These are phyloP conservation scores for Calocera cornea DNA, from an alignment of 768 basidiomycete genomes.

Conservation along the genomic window DNA sequence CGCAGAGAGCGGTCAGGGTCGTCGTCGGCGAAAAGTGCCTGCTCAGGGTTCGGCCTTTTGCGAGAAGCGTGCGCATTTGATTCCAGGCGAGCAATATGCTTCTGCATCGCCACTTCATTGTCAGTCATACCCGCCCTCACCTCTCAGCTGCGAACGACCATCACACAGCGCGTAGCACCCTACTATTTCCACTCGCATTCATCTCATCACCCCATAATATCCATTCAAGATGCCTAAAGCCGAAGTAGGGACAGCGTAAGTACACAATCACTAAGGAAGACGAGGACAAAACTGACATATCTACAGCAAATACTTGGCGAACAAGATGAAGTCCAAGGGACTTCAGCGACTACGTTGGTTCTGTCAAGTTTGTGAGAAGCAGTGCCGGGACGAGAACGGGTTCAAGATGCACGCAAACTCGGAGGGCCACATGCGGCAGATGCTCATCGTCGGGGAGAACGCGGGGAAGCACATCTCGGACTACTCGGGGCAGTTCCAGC, in stretches of 20 bases:
- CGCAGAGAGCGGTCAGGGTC: background rate
- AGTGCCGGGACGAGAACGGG: constrained; percentile 96
- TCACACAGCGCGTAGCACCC: too few relatives aligned
- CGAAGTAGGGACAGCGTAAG: constrained; percentile 59
- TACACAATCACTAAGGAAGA: background rate
- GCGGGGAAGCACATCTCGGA: constrained; percentile 84
- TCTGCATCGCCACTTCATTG: background rate
- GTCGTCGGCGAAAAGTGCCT: background rate
- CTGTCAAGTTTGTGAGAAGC: constrained; percentile 98
- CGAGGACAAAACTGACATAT: background rate
- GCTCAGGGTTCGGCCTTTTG: background rate
- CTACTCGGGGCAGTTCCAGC: constrained; percentile 79
- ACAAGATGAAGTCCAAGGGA: constrained; percentile 96
- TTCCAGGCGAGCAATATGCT: background rate
- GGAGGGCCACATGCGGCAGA: constrained; percentile 85
- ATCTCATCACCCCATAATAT: background rate
- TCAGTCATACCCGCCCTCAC: background rate
- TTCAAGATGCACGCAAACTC: constrained; percentile 91
- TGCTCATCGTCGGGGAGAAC: constrained; percentile 92
- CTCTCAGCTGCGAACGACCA: background rate
- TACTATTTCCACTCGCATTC: too few relatives aligned
- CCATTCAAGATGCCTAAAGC: constrained; percentile 57
- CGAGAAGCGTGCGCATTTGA: background rate
- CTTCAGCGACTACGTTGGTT: constrained; percentile 93
- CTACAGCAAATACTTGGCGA: constrained; percentile 58